phyloP scores from a whole-genome alignment of 306 rosid species.

The Glycyrrhiza uralensis region DNA sequence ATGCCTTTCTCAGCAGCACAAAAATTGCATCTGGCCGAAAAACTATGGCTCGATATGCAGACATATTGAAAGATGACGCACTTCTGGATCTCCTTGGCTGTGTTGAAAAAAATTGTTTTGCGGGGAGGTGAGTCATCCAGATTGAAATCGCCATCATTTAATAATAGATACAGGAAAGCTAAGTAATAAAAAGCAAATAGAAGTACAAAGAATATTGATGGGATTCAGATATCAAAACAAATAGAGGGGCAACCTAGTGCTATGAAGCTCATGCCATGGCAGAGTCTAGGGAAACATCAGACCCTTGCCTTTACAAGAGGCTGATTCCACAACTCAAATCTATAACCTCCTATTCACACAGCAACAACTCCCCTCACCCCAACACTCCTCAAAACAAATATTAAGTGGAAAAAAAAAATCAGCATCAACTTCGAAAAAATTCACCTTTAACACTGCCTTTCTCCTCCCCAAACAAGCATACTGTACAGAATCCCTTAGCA shows the following conservation, averaged over 20 bases:
- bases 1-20: slow-evolving; percentile 80
- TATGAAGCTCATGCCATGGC: neutral
- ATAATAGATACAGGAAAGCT: neutral
- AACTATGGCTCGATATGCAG: slow-evolving; percentile 62
- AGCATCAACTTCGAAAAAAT: neutral
- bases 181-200: neutral
- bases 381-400: neutral
- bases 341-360: neutral
- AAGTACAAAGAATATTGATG: neutral
- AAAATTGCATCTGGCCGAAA: slow-evolving; percentile 78
- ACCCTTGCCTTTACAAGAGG: neutral
- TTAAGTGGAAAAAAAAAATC: neutral
- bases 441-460: neutral
- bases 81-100: slow-evolving; percentile 87
- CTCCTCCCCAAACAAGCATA: neutral
- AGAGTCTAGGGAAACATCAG: neutral
- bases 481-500: neutral
- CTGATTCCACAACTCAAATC: neutral
- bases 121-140: neutral
- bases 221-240: neutral
- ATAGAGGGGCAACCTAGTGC: neutral
- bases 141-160: neutral
- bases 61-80: slow-evolving; percentile 50
- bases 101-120: slow-evolving; percentile 13
- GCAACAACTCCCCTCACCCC: neutral